These are phyloP conservation scores for Ceratobasidium sp. DNA, from an alignment of 1,284 basidiomycete species.

Conservation along the genomic window DNA sequence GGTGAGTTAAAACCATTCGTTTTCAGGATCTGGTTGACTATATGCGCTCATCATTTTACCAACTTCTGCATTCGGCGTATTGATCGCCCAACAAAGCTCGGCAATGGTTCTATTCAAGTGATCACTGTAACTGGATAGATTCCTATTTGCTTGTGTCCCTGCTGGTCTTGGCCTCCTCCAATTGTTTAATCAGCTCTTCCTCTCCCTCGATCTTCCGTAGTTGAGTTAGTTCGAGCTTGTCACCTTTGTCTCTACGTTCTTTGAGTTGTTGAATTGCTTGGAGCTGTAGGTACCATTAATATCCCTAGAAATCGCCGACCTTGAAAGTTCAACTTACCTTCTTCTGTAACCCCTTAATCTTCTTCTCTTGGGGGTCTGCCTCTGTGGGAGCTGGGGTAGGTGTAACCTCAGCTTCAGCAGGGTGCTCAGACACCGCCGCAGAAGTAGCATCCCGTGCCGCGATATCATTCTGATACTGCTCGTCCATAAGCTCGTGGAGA, in stretches of 20 bases:
- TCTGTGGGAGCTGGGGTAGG: neutral
- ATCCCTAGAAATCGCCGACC: neutral
- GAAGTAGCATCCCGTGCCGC: slow-evolving; percentile 16
- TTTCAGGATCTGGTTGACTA: neutral
- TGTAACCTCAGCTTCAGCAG: neutral
- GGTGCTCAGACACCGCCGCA: neutral
- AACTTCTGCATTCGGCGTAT: neutral
- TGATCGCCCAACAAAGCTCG: neutral
- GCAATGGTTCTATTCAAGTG: neutral
- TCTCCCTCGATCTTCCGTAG: slow-evolving; percentile 43
- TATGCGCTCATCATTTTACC: neutral
- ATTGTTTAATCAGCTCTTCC: slow-evolving; percentile 24
- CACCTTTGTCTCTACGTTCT: slow-evolving; percentile 39
- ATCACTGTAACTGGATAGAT: neutral
- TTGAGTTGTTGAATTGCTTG: slow-evolving; percentile 40
- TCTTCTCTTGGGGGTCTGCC: slow-evolving; percentile 26
- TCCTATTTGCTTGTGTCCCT: slow-evolving; percentile 1
- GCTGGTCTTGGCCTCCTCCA: slow-evolving; percentile 26
- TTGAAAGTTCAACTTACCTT: neutral
- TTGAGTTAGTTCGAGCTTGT: slow-evolving; percentile 33
- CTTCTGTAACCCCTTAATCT: slow-evolving; percentile 21
- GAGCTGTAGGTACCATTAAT: slow-evolving; percentile 1
- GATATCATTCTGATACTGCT: slow-evolving; percentile 39
- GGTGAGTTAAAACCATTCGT: too few relatives aligned
- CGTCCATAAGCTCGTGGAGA: slow-evolving; percentile 60